Base-by-base conservation (phyloP, 768 basidiomycete genomes). In the Hygrophorus russula region DNA sequence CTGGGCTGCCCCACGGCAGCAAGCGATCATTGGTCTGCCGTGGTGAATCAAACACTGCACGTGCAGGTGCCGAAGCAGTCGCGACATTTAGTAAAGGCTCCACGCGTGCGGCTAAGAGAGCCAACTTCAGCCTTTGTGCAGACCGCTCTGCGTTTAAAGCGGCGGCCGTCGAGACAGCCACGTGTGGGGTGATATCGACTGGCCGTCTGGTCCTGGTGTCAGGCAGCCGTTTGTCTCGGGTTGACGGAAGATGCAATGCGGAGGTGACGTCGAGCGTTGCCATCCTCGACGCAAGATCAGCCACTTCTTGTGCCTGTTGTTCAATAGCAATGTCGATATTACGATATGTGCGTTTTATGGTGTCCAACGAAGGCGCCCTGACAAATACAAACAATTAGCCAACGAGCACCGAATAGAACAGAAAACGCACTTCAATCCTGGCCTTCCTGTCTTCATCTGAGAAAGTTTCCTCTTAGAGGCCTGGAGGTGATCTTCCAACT, bases 331-430 rank as follows among this genome's bases (percentile, higher is more conserved):
- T 56, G 43, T 89, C 83, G 52, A 96, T 88, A 57, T 93, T 92
- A 33, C 82, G 77, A 53, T 86, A 83, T 0, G 88, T 84, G 27
- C 87, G 75, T 51, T 83, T 80, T 56, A 94, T 75, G 1, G 84
- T 82, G 53, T 93, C 92, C 40, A 96, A 62, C 5, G 87, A 78
- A 1, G 91, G 90, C 4, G 88, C 73, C 50, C 90, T 93, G 54
- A 42, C 20, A 38, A 39, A 46, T 24, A 42, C 36, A 37, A 36
- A 35, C 36, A 15, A 19, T 45, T 15, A 13, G 19, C 35, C 11
- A 30, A 12, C 15, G 12, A 12, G 32, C n/a, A 41, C 4, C 14
- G 24, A 38, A 27, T 17, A 14, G 41, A 17, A 27, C 18, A 14
- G 41, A 17, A 20, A 11, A 63, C 74, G 28, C 51, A 82, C 87